Evolutionary conservation across 208 protist genomes (phyloP).

Genomic region (Phytomonas serpens): DNA sequence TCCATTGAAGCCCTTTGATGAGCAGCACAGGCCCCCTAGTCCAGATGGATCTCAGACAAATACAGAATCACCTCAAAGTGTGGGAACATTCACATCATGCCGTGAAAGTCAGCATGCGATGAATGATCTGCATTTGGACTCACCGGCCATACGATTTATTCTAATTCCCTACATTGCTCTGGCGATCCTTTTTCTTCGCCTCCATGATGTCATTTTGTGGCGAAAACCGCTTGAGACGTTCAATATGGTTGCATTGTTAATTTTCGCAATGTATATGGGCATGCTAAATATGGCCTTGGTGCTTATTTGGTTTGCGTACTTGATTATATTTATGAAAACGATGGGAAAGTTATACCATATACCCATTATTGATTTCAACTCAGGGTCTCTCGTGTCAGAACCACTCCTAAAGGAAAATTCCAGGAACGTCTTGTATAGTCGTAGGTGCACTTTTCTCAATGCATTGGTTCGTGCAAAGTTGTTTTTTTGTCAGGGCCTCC

Average conservation of each 20-base stretch:
- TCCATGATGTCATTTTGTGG: constrained; percentile 59
- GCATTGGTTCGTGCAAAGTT: constrained; percentile 58
- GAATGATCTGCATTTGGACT: constrained; percentile 17
- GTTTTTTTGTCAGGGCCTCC: constrained; percentile 72
- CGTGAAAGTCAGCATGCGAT: not conserved
- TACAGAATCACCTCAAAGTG: not conserved
- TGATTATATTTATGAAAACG: constrained; percentile 32
- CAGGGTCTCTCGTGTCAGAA: constrained; percentile 17
- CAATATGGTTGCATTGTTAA: constrained; percentile 40
- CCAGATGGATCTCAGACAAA: not conserved
- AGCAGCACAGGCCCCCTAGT: not conserved
- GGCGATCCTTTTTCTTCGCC: constrained; percentile 41
- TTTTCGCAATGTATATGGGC: constrained; percentile 35
- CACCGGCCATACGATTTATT: constrained; percentile 49
- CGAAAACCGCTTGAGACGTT: constrained; percentile 43
- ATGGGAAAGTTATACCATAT: constrained; percentile 45
- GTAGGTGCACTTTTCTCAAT: constrained; percentile 60
- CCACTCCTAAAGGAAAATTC: constrained; percentile 14
- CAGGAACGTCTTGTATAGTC: constrained; percentile 57
- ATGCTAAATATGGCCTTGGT: constrained; percentile 42
- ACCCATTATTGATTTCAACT: constrained; percentile 18
- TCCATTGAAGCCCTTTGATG: not conserved
- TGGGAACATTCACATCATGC: not conserved
- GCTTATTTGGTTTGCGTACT: constrained; percentile 25
- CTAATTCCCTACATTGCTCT: constrained; percentile 71